These are phyloP conservation scores for Pouteria campechiana DNA, from an alignment of 179 eudicot species.

Conservation along the genomic window DNA sequence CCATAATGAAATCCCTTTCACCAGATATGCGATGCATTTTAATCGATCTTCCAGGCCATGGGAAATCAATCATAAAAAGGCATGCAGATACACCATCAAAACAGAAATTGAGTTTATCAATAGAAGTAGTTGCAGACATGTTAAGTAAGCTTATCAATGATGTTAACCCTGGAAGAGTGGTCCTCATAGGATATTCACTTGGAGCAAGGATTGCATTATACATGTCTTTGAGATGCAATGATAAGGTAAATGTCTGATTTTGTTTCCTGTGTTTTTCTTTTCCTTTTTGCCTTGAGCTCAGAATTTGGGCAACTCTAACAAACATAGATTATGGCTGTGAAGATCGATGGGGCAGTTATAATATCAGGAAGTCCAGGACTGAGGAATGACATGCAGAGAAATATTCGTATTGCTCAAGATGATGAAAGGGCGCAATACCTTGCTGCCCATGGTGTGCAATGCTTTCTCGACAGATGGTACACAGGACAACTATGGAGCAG, in stretches of 20 bases:
- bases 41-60: slow-evolving; percentile 93
- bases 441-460: slow-evolving; percentile 39
- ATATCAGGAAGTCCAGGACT: slow-evolving; percentile 97
- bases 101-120: slow-evolving; percentile 25
- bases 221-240: slow-evolving; percentile 51
- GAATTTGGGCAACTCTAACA: background rate
- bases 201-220: slow-evolving; percentile 86
- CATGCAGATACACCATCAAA: slow-evolving; percentile 9
- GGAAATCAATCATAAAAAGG: slow-evolving; percentile 41
- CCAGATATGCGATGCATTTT: slow-evolving; percentile 67
- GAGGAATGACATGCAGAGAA: slow-evolving; percentile 34
- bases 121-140: slow-evolving; percentile 46
- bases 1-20: slow-evolving; percentile 80
- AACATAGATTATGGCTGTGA: background rate
- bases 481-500: slow-evolving; percentile 70
- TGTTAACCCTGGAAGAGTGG: slow-evolving; percentile 40
- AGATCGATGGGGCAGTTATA: slow-evolving; percentile 69
- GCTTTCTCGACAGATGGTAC: slow-evolving; percentile 68
- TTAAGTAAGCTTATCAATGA: slow-evolving; percentile 35
- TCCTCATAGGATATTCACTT: slow-evolving; percentile 87
- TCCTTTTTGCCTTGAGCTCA: background rate
- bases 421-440: slow-evolving; percentile 56
- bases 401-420: slow-evolving; percentile 58
- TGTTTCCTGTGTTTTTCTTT: background rate
- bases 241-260: slow-evolving; percentile 46